Base-by-base conservation (phyloP, 2,329 filamentous ascomycete genomes). In the Pleoardoris graminearum region DNA sequence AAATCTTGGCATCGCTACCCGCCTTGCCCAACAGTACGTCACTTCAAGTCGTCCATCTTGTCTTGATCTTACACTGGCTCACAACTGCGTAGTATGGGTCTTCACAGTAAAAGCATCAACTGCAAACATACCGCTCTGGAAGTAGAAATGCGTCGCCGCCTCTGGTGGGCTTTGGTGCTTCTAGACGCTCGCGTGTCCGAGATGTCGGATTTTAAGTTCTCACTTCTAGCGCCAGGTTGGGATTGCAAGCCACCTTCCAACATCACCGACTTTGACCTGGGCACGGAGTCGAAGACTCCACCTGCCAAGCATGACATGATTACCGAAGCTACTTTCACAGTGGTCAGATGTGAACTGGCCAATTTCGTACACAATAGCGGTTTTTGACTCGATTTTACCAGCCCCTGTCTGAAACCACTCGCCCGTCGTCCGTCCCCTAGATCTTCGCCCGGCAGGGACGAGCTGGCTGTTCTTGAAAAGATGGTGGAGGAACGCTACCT, bases 141-240 rank as follows among this genome's bases (percentile, higher is more conserved):
- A 57, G 79, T 79, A 3, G 82, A 87, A 66, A 78, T 86, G 75
- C 79, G 84, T 14, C 78, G 85, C 7, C 77, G 85, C 2, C 65
- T 87, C 0, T 87, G 84, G 81, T 83, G 82, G 75, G 81, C 85
- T 49, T 76, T 88, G 10, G 69, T 84, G 11, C 75, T 84, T 1
- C 77, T 86, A 7, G 85, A 88, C 54, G 69, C 78, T 37, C 78
- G 81, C 3, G 79, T 75, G 80, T 22, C 75, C 76, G 16, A 79
- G 81, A 39, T 79, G 12, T 77, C 81, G 1, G 81, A 84, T 57
- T 76, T 82, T 51, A 77, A 79, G 7, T 79, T 80, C 12, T 43
- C 57, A n/a, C 59, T 76, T 71, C 14, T 76, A 77, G 22, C 82
- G 80, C 66, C 67, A 1, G 60, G 53, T 75, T 67, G 77, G 68